Conservation (phyloP, 2,329 filamentous ascomycete species). For the Alternaria sp. region DNA sequence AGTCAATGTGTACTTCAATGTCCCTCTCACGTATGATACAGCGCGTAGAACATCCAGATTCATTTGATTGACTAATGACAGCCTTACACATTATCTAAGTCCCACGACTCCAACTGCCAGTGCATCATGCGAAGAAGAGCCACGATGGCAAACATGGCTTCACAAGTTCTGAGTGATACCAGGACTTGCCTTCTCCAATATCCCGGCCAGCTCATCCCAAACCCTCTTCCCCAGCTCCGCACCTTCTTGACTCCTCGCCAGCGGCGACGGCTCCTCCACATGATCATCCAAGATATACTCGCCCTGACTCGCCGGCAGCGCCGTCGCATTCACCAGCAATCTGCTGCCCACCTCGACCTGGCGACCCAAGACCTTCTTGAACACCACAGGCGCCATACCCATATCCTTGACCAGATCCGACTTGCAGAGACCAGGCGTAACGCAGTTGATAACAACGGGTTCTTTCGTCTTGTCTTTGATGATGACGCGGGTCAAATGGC, state of each 20-base stretch:
- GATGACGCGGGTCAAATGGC: slow-evolving; percentile 18
- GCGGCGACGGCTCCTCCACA: slow-evolving; percentile 26
- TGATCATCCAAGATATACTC: slow-evolving; percentile 44
- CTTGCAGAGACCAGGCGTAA: slow-evolving; percentile 36
- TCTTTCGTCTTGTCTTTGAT: slow-evolving; percentile 9
- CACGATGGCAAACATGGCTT: neutral
- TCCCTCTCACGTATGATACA: neutral
- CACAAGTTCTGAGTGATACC: slow-evolving; percentile 17
- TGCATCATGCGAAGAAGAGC: neutral
- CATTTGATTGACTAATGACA: neutral
- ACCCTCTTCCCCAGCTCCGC: slow-evolving; percentile 37
- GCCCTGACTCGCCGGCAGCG: slow-evolving; percentile 37
- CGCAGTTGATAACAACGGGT: slow-evolving; percentile 30
- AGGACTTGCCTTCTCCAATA: slow-evolving; percentile 41
- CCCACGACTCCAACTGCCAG: neutral
- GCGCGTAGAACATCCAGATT: neutral
- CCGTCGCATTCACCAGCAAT: slow-evolving; percentile 46
- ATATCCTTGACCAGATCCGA: slow-evolving; percentile 12
- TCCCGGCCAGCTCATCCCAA: slow-evolving; percentile 46
- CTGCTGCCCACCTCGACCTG: slow-evolving; percentile 47
- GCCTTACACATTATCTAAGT: too few species aligned
- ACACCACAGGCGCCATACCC: slow-evolving; percentile 8
- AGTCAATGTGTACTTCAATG: neutral
- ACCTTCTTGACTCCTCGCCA: slow-evolving; percentile 44
- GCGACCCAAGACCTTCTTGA: slow-evolving; percentile 31